Evolutionary conservation across 2,329 filamentous ascomycete genomes (phyloP).

Genomic region (Talaromyces sp.): DNA sequence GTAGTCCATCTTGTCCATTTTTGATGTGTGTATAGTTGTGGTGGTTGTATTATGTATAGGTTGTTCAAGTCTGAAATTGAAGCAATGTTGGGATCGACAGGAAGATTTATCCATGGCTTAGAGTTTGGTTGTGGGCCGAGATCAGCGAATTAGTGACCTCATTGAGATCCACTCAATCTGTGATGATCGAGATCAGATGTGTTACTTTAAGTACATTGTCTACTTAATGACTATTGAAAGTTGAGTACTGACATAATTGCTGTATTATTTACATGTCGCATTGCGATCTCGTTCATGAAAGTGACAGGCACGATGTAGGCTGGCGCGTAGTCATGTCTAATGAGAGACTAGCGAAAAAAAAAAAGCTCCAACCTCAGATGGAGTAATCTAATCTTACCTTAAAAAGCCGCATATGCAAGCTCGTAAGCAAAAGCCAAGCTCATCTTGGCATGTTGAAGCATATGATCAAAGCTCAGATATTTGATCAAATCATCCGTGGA

Average conservation of each 20-base stretch:
- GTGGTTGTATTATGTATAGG: not conserved
- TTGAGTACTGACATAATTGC: not conserved
- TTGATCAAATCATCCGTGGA: constrained; percentile 68
- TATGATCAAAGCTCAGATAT: constrained; percentile 77
- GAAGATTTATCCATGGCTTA: not conserved
- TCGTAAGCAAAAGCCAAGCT: constrained; percentile 81
- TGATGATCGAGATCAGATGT: not conserved
- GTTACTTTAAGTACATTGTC: not conserved
- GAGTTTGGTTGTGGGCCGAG: constrained; percentile 2
- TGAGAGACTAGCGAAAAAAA: not conserved
- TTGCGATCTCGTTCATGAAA: not conserved
- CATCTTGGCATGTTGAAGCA: constrained; percentile 85
- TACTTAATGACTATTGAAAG: not conserved
- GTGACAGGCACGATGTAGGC: not conserved
- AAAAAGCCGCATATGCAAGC: constrained; percentile 72
- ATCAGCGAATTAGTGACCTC: constrained; percentile 4
- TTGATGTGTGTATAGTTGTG: not conserved
- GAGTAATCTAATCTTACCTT: constrained; percentile 24
- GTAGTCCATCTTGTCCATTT: constrained; percentile 23
- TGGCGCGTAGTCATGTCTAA: not conserved
- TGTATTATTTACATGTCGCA: not conserved
- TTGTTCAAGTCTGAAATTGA: not conserved
- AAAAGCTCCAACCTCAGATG: not conserved
- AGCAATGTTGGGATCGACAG: not conserved
- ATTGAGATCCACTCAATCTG: not conserved